Conservation (phyloP, 371 early-diverging fungal genomes). For the Rhizopus arrhizus region DNA sequence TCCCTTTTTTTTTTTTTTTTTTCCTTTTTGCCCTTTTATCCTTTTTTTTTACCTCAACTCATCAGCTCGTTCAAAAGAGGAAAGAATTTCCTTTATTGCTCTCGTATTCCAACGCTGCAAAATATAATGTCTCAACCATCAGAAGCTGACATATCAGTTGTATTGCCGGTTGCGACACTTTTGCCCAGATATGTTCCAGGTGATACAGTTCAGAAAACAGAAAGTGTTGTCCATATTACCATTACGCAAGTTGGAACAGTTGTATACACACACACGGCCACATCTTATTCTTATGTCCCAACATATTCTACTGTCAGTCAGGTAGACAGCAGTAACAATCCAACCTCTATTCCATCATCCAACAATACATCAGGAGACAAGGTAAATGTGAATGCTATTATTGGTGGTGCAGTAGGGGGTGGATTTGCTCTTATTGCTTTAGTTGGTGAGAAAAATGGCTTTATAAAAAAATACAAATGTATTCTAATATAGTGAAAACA, state of each 20-base stretch:
- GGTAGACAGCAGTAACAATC: neutral
- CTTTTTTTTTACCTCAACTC: too few relatives aligned
- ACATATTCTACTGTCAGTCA: slow-evolving; percentile 16
- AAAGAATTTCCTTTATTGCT: neutral
- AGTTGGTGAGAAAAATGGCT: slow-evolving; percentile 12
- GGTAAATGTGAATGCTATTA: slow-evolving; percentile 16
- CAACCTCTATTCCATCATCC: neutral
- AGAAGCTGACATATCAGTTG: neutral
- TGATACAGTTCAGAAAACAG: neutral
- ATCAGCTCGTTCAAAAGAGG: too few relatives aligned
- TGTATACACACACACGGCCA: slow-evolving; percentile 30
- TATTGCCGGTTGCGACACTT: neutral
- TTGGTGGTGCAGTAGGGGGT: slow-evolving; percentile 20
- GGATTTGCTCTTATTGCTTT: slow-evolving; percentile 19
- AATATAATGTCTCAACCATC: slow-evolving; percentile 18
- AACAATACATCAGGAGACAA: neutral
- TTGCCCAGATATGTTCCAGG: too few relatives aligned
- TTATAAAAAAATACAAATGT: neutral
- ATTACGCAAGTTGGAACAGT: slow-evolving; percentile 25
- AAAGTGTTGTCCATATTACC: slow-evolving; percentile 26
- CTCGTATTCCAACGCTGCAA: slow-evolving; percentile 7
- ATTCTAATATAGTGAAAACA: neutral
- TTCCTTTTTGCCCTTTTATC: too few relatives aligned
- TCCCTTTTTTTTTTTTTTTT: too few relatives aligned
- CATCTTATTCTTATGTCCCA: slow-evolving; percentile 29